Evolutionary conservation across 2,329 filamentous ascomycete genomes (phyloP).

Genomic region (Parasarocladium wereldwijsianum): DNA sequence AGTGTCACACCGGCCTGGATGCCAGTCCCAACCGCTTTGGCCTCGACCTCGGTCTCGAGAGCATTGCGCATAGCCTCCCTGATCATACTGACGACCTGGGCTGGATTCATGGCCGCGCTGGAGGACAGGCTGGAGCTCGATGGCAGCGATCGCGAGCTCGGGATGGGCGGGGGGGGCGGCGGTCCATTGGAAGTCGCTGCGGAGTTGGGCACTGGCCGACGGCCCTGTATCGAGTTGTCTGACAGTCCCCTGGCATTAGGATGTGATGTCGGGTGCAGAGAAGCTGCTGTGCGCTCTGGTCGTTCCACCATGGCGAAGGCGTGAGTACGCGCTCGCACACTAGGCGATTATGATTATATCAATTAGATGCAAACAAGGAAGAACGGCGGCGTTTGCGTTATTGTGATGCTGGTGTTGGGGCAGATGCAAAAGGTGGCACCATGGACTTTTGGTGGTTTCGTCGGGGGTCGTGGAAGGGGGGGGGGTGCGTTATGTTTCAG

Average conservation of each 20-base stretch:
- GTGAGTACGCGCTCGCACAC: no score
- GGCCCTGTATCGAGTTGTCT: constrained; percentile 24
- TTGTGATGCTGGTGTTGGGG: no score
- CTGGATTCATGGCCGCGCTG: constrained; percentile 38
- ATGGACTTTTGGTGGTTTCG: no score
- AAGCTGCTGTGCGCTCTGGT: no score
- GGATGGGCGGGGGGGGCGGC: constrained; percentile 28
- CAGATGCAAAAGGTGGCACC: no score
- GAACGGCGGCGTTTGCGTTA: no score
- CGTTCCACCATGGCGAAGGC: no score
- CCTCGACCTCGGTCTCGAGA: constrained; percentile 50
- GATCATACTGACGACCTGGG: constrained; percentile 50
- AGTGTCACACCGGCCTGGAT: constrained; percentile 62
- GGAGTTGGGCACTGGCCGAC: constrained; percentile 23
- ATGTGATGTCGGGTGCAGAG: constrained; percentile 7
- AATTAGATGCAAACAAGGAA: no score
- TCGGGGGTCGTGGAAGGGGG: no score
- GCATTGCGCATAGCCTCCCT: constrained; percentile 54
- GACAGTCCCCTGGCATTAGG: constrained; percentile 19
- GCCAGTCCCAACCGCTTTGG: constrained; percentile 41
- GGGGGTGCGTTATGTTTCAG: no score
- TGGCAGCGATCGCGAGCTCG: constrained; percentile 30
- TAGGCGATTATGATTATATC: no score
- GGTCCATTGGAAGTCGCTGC: constrained; percentile 23
- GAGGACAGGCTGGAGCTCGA: constrained; percentile 32